Conservation (phyloP, 148 eudicot species). For the Chenopodium suecicum region DNA sequence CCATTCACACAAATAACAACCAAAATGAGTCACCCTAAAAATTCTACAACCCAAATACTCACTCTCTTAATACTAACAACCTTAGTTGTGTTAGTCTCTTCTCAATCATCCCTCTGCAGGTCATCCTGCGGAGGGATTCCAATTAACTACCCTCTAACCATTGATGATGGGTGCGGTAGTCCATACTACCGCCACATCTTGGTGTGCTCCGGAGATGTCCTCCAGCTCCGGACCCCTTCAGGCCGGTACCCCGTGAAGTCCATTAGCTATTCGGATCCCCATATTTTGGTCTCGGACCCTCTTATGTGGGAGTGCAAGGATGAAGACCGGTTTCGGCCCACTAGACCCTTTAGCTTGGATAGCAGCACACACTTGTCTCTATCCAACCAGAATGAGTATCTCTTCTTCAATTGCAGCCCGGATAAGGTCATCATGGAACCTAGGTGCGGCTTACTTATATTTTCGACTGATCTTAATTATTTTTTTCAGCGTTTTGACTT, state of each 20-base stretch:
- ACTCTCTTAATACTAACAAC: conserved; percentile 7
- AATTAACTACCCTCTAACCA: conserved; percentile 76
- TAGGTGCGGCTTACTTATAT: conserved; percentile 14
- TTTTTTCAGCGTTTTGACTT: too few relatives aligned
- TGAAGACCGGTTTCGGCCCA: conserved; percentile 56
- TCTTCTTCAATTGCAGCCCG: conserved; percentile 85
- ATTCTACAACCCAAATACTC: not conserved
- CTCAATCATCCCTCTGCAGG: conserved; percentile 66
- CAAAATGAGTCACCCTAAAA: conserved; percentile 8
- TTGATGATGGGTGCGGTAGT: conserved; percentile 88
- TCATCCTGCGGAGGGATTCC: conserved; percentile 67
- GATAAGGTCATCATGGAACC: conserved; percentile 64
- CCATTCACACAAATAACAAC: not conserved
- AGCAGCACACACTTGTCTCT: conserved; percentile 63
- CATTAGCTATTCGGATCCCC: conserved; percentile 72
- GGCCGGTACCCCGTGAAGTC: conserved; percentile 61
- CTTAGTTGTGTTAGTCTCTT: conserved; percentile 20
- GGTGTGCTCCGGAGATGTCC: conserved; percentile 46
- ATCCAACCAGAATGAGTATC: conserved; percentile 75
- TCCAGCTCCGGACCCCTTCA: conserved; percentile 79
- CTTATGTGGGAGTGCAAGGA: conserved; percentile 88
- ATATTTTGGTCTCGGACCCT: conserved; percentile 65
- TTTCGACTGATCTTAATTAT: too few relatives aligned
- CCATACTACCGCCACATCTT: conserved; percentile 77
- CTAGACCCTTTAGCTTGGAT: conserved; percentile 80